Evolutionary conservation across 1,284 basidiomycete species (phyloP), one percentile per base, ranked within the genome.

Genomic region (Volvariella surrecta): DNA sequence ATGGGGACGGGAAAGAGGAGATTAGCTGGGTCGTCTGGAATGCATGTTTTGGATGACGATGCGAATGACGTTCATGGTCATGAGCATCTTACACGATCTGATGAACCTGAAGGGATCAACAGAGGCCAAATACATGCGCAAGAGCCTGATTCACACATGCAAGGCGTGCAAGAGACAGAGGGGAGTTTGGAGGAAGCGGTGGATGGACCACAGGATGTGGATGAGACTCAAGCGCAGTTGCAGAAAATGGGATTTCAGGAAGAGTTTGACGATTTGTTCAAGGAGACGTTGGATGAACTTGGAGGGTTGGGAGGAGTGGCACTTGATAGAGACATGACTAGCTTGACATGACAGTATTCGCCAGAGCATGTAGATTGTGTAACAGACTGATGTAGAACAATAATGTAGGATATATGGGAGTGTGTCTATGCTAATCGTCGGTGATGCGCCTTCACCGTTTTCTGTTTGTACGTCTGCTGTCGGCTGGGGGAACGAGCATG

Each of bases 181-280:
- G n/a, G n/a, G n/a, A n/a, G n/a, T n/a, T n/a, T n/a, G n/a, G n/a
- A n/a, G n/a, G n/a, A n/a, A n/a, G n/a, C n/a, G n/a, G n/a, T n/a
- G n/a, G n/a, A n/a, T n/a, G n/a, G n/a, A n/a, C n/a, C n/a, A n/a
- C n/a, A n/a, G n/a, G 56, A 52, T 2, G 55, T 54, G 2, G 59
- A 54, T 0, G 61, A 71, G 51, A 56, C 68, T 42, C 59, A 70
- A 45, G 51, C 21, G 13, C 58, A 65, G 53, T 52, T 80, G 53
- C 61, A 70, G 55, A 58, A 68, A 44, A 56, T 75, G 32, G 74
- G 78, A 15, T 53, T 83, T 34, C 71, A 77, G 57, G 70, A 76
- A 44, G 66, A 67, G 9, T 79, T 84, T 51, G 72, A 84, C 46
- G 72, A 78, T 30, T 50, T 84, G 15, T 85, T 84, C 56, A 58